Evolutionary conservation across 768 basidiomycete genomes (phyloP).

Genomic region (Collybia sp.): DNA sequence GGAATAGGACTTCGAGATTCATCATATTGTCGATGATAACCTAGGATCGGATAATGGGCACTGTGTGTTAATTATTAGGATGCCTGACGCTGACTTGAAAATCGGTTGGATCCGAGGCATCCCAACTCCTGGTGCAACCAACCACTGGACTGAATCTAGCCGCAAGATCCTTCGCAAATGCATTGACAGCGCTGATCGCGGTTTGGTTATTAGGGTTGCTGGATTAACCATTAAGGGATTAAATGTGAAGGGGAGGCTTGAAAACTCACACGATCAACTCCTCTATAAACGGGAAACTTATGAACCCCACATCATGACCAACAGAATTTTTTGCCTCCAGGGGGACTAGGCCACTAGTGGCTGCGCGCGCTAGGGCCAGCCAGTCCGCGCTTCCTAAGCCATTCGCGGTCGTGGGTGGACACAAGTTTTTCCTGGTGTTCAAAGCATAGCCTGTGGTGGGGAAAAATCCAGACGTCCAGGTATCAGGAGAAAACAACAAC

Average conservation of each 20-base stretch:
- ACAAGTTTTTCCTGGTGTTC: slow-evolving; percentile 46
- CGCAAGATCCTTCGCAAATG: slow-evolving; percentile 54
- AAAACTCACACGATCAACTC: slow-evolving; percentile 52
- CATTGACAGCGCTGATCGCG: slow-evolving; percentile 48
- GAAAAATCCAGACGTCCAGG: slow-evolving; percentile 70
- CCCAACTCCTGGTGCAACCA: slow-evolving; percentile 71
- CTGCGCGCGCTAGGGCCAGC: slow-evolving; percentile 46
- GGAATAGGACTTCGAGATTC: slow-evolving; percentile 68
- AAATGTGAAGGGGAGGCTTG: not conserved
- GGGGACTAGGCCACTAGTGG: slow-evolving; percentile 47
- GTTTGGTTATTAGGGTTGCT: slow-evolving; percentile 57
- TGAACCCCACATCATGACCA: slow-evolving; percentile 68
- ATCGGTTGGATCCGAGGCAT: slow-evolving; percentile 50
- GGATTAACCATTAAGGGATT: not conserved
- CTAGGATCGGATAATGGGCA: slow-evolving; percentile 17
- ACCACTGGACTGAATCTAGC: slow-evolving; percentile 53
- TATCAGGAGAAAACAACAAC: slow-evolving; percentile 48
- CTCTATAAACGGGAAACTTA: slow-evolving; percentile 64
- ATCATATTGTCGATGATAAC: slow-evolving; percentile 83
- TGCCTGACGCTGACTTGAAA: slow-evolving; percentile 40
- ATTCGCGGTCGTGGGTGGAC: slow-evolving; percentile 32
- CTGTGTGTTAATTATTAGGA: not conserved
- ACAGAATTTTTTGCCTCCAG: slow-evolving; percentile 42
- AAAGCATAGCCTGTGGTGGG: slow-evolving; percentile 57
- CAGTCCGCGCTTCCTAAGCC: slow-evolving; percentile 44